Percentiles rank a stretch among this genome's conserved stretches.
Conservation (phyloP, 2,329 filamentous ascomycete genomes). For the Arthrocladium fulminans region DNA sequence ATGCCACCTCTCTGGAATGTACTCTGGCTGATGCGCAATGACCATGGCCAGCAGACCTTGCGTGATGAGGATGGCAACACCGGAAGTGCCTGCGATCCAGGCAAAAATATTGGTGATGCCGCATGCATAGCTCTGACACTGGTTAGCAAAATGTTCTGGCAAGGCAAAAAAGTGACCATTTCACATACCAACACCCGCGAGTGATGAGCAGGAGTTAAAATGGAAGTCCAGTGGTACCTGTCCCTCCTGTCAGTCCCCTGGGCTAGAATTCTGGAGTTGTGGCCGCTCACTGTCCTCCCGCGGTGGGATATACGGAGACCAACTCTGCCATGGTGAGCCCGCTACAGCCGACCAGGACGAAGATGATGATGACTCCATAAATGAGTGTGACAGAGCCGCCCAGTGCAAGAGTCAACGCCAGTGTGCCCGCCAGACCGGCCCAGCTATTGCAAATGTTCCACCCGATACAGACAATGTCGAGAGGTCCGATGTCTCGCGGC, state of each 20-base stretch:
- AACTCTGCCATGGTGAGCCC: not conserved
- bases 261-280: not conserved
- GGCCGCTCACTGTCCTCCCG: not conserved
- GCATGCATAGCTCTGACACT: slow-evolving; percentile 13
- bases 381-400: not conserved
- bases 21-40: too few species aligned
- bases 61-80: slow-evolving; percentile 20
- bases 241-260: not conserved
- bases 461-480: slow-evolving; percentile 26
- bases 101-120: slow-evolving; percentile 20
- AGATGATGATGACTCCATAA: not conserved
- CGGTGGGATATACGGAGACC: not conserved
- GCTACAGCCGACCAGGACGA: not conserved
- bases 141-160: too few species aligned
- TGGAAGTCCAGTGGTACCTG: not conserved
- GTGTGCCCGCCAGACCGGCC: slow-evolving; percentile 21
- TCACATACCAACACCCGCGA: not conserved
- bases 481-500: slow-evolving; percentile 11
- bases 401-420: slow-evolving; percentile 17
- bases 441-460: slow-evolving; percentile 24
- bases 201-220: not conserved
- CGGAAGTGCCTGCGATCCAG: slow-evolving; percentile 21
- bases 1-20: too few species aligned
- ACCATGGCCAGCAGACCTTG: too few species aligned
- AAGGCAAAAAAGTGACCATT: not conserved